A percentile compares a stretch with the other conserved stretches of the same genome.
phyloP scores from a whole-genome alignment of 2,329 filamentous ascomycete species.

The Eutypella sp. region DNA sequence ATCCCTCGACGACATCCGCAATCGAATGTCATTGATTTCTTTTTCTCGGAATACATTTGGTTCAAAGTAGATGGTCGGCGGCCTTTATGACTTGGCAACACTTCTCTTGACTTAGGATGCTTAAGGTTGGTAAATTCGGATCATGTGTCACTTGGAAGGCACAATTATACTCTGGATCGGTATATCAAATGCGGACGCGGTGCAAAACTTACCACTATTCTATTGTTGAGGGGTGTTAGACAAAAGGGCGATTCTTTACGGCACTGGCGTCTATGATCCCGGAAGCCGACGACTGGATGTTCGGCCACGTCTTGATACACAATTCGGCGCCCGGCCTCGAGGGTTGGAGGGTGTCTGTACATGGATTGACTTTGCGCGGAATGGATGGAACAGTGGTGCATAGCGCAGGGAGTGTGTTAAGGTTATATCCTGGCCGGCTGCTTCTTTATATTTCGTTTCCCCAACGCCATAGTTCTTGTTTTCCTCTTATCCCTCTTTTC shows the following conservation, averaged over 20 bases:
- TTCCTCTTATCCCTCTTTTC: conserved; percentile 19
- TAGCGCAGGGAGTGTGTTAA: conserved; percentile 31
- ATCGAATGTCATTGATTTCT: conserved; percentile 20
- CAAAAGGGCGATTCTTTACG: conserved; percentile 26
- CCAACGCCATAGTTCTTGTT: conserved; percentile 21
- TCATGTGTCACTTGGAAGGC: conserved; percentile 34
- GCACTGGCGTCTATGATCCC: conserved; percentile 18
- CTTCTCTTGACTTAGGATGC: conserved; percentile 34
- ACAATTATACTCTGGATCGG: conserved; percentile 25
- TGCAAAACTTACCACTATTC: conserved; percentile 19
- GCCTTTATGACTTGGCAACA: conserved; percentile 37
- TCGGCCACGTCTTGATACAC: conserved; percentile 24
- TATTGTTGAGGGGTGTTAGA: conserved; percentile 35
- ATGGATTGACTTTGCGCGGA: conserved; percentile 16
- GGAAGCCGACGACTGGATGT: conserved; percentile 18
- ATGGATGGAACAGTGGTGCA: conserved; percentile 30
- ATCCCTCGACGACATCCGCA: conserved; percentile 10
- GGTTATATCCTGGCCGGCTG: conserved; percentile 28
- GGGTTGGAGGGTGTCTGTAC: conserved; percentile 25
- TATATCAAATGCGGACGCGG: conserved; percentile 20
- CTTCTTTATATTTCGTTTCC: conserved; percentile 18
- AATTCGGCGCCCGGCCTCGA: conserved; percentile 22
- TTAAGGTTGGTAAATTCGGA: conserved; percentile 38
- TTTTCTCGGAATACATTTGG: conserved; percentile 32
- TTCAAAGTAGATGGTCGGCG: conserved; percentile 36